Conservation (phyloP, 2,329 filamentous ascomycete species). For the Neocatenulostroma microsporum region DNA sequence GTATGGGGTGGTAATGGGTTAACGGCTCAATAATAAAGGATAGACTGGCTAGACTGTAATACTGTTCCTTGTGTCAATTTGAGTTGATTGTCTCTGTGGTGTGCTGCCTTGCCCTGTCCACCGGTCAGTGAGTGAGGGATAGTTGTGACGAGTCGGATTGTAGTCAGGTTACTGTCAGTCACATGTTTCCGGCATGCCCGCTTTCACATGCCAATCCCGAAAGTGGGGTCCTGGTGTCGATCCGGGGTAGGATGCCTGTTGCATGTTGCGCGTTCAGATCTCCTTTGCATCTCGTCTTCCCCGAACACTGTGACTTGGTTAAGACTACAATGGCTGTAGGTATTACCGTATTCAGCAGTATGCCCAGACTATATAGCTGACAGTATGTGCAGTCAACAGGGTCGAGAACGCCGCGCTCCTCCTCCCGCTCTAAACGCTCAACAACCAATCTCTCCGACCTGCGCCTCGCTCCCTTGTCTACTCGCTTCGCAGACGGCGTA, state of each 20-base stretch:
- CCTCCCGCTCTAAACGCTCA: conserved; percentile 41
- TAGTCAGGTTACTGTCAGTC: too few species aligned
- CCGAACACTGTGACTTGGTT: neutral
- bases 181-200: too few species aligned
- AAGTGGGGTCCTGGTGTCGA: too few species aligned
- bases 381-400: conserved; percentile 3
- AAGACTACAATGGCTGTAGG: neutral
- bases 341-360: neutral
- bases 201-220: conserved; percentile 3
- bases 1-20: too few species aligned
- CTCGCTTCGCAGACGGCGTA: conserved; percentile 33
- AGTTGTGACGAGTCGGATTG: too few species aligned
- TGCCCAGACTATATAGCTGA: conserved; percentile 1
- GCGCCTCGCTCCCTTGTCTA: conserved; percentile 52
- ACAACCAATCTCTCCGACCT: conserved; percentile 53
- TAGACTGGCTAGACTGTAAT: too few species aligned
- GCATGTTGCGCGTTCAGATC: neutral
- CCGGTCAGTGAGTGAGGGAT: too few species aligned
- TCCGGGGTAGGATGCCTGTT: neutral
- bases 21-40: too few species aligned
- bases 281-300: neutral
- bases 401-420: conserved; percentile 19
- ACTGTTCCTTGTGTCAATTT: too few species aligned
- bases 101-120: too few species aligned
- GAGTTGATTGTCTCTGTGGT: too few species aligned